Base-by-base conservation (phyloP, 2,329 filamentous ascomycete genomes). In the Chrysosporium keratinophilum region DNA sequence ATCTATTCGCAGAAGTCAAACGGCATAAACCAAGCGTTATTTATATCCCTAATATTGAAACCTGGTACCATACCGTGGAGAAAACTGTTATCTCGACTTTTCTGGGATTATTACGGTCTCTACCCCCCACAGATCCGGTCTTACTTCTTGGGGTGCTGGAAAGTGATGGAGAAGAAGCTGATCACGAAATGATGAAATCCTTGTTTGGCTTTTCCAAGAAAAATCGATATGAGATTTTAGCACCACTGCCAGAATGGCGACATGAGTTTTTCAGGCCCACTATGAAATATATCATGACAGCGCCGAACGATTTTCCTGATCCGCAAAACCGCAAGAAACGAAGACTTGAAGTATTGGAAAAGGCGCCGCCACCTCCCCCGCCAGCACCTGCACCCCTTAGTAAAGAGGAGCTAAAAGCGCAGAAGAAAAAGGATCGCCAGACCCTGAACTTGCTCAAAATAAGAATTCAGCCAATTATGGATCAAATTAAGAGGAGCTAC, bases 1-100 rank as follows among this genome's bases (percentile, higher is more conserved):
- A 90, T 60, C 77, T 95, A 6, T 97, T 98, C 65, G 83, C 87
- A 0, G 93, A 97, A 71, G 87, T 95, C 37, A 88, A 91, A 68
- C 83, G 90, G 37, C 89, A 96, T 67, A 96, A 95, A 68, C 93
- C 93, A 0, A 94, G 89, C 66, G 88, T 97, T 37, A 93, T 98
- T 50, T 97, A 90, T 69, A 86, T 98, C 42, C 91, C 93, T 1
- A 85, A 89, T 60, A 81, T 97, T 47, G 87, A 95, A 60, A 79
- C 84, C 6, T 98, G 93, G 93, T 91, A 88, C 65, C 72, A 79
- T 11, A 83, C 86, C 0, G 73, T 88, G 39, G 81, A 84, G 2
- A 72, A 73, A 11, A 66, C 76, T 12, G 79, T 81, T 3, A 81
- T 95, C 53, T 83, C 84, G 34, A 93, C 88, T 0, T 96, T 98